Evolutionary conservation across 2,329 filamentous ascomycete genomes (phyloP), one percentile per base, ranked within the genome.

Genomic region (Ceratocystiopsis minuta): DNA sequence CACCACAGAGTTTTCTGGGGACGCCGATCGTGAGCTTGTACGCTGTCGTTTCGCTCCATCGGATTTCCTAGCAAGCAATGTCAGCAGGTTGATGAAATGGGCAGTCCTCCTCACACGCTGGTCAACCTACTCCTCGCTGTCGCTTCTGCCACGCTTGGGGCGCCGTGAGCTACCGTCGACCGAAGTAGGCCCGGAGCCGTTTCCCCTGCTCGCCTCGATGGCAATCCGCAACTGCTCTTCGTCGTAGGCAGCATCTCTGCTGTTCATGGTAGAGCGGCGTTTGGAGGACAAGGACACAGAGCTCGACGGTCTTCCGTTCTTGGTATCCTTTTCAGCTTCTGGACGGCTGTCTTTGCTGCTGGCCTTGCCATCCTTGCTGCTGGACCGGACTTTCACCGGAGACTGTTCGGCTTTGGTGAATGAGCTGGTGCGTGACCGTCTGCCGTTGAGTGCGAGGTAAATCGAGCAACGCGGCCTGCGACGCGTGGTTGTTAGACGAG

Each of bases 201-300:
- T 84, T 54, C 83, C 79, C 61, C 87, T 95, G 64, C 90, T 98
- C 47, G 92, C 87, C 58, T 96, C 88, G 51, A 98, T 86, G 28
- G 88, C 90, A 50, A 82, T 75, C 42, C 86, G 75, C 34, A 98
- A 78, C 57, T 92, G 85, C 52, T 93, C 87, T 60, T 98, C 90
- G 49, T 96, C 87, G 52, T 96, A 96, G 17, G 86, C 88, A 36
- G 88, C 87, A 57, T 86, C 81, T 47, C 88, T 77, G 57, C 90
- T 98, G 55, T 96, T 94, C 85, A 96, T 95, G 7, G 90, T 98
- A 16, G 86, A 94, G 24, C 90, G 75, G 45, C 90, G 75, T 58
- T 95, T 96, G 34, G 79, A 76, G 41, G 73, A 70, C 42, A 75
- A 69, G 36, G 61, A 62, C 12, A 61, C 56, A 1, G 66, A 61